A percentile compares a stretch with the other conserved stretches of the same genome.
These are phyloP conservation scores for Codiaeum variegatum DNA, from an alignment of 441 rosid genomes.

Conservation along the genomic window DNA sequence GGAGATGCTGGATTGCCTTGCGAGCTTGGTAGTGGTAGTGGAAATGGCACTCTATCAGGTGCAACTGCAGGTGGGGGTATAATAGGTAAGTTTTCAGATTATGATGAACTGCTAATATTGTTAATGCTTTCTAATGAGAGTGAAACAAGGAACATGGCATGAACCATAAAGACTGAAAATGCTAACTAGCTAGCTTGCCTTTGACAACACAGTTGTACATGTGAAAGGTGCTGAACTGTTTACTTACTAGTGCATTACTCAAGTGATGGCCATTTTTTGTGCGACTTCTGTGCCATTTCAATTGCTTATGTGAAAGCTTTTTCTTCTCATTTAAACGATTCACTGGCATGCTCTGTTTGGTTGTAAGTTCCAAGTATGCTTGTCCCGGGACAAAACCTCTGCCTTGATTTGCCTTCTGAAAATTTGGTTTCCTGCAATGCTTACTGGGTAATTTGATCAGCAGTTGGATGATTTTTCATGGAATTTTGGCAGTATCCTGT, in stretches of 20 bases:
- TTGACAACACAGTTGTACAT: neutral
- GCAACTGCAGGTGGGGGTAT: slow-evolving; percentile 90
- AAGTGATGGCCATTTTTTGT: neutral
- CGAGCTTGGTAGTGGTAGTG: slow-evolving; percentile 98
- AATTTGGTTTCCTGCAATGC: neutral
- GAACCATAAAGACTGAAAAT: neutral
- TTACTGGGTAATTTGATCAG: neutral
- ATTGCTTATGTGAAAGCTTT: neutral
- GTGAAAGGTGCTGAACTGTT: neutral
- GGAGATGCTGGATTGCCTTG: slow-evolving; percentile 87
- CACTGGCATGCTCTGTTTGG: neutral
- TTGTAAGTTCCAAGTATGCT: neutral
- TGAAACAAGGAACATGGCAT: neutral
- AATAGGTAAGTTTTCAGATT: slow-evolving; percentile 48
- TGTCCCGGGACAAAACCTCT: neutral
- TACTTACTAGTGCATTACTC: neutral
- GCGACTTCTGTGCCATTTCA: neutral
- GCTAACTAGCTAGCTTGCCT: neutral
- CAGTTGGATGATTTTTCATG: neutral
- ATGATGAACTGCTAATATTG: slow-evolving; percentile 7
- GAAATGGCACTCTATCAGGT: slow-evolving; percentile 60
- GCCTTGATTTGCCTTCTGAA: neutral
- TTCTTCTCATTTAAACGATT: neutral
- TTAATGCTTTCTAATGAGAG: neutral
- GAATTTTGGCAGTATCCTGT: neutral